A percentile compares a stretch with the other conserved stretches of the same genome.
phyloP scores from a whole-genome alignment of 352 stramenopile genomes.

The Proteromonas lacertae region DNA sequence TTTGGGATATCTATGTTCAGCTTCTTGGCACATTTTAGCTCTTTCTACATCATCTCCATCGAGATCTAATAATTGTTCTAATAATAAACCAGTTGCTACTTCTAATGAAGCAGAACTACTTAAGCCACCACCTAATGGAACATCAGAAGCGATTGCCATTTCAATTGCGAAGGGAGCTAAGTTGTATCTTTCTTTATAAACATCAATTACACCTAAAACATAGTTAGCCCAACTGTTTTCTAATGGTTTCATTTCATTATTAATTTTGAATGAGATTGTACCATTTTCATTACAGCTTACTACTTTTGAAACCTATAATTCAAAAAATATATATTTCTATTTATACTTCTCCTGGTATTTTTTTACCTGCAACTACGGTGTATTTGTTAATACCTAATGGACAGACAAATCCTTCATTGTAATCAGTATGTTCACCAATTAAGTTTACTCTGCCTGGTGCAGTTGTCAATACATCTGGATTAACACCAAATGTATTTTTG shows the following conservation, averaged over 20 bases:
- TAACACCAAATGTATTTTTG: slow-evolving; percentile 1
- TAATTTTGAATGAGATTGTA: slow-evolving; percentile 16
- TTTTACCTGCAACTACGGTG: slow-evolving; percentile 30
- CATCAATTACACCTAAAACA: slow-evolving; percentile 49
- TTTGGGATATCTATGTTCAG: slow-evolving; percentile 67
- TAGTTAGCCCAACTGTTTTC: slow-evolving; percentile 48
- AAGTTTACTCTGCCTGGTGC: slow-evolving; percentile 73
- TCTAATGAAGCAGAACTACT: slow-evolving; percentile 59
- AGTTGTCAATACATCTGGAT: slow-evolving; percentile 9
- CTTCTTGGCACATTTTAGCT: slow-evolving; percentile 52
- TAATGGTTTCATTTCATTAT: slow-evolving; percentile 17
- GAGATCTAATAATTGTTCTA: slow-evolving; percentile 37
- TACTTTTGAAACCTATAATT: too few species aligned
- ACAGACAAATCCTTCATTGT: slow-evolving; percentile 73
- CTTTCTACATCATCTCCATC: slow-evolving; percentile 20
- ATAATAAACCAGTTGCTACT: slow-evolving; percentile 48
- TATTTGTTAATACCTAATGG: slow-evolving; percentile 54
- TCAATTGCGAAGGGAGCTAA: slow-evolving; percentile 23
- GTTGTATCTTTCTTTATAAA: slow-evolving; percentile 26
- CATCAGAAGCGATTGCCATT: slow-evolving; percentile 37
- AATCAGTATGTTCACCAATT: slow-evolving; percentile 75
- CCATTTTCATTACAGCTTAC: neutral
- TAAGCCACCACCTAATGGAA: slow-evolving; percentile 56
- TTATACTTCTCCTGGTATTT: slow-evolving; percentile 4
- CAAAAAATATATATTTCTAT: too few species aligned